phyloP scores from a whole-genome alignment of 306 rosid genomes.

The Pyrus communis region DNA sequence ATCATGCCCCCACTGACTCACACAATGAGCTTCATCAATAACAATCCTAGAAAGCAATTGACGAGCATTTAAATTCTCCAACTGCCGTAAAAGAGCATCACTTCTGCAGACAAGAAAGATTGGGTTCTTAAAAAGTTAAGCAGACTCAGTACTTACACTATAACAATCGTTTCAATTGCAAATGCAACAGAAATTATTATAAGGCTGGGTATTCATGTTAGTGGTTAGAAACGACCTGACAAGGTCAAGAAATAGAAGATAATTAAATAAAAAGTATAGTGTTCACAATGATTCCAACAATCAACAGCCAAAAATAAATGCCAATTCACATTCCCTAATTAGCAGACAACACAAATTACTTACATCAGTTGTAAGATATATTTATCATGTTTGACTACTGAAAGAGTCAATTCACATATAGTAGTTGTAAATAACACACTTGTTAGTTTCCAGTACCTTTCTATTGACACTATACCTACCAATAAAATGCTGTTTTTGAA shows the following conservation, averaged over 20 bases:
- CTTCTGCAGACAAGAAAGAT: conserved; percentile 51
- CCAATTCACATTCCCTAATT: neutral
- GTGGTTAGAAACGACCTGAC: neutral
- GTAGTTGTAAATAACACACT: neutral
- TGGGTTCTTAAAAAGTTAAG: conserved; percentile 8
- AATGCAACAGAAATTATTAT: neutral
- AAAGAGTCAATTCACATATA: neutral
- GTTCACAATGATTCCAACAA: neutral
- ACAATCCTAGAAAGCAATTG: conserved; percentile 91
- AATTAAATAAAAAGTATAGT: neutral
- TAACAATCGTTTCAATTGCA: neutral
- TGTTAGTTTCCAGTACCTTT: neutral
- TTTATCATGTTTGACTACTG: neutral
- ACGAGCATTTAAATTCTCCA: conserved; percentile 76
- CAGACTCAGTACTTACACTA: neutral
- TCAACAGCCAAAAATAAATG: neutral
- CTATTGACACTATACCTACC: neutral
- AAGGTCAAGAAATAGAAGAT: neutral
- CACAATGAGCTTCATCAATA: conserved; percentile 98
- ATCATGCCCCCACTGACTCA: conserved; percentile 99
- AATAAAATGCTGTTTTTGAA: neutral
- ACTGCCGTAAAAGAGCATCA: conserved; percentile 71
- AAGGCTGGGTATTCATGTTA: neutral
- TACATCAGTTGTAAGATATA: neutral
- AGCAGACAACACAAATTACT: neutral